Base-by-base conservation (phyloP, 2,329 filamentous ascomycete genomes). In the Aureobasidium subglaciale region DNA sequence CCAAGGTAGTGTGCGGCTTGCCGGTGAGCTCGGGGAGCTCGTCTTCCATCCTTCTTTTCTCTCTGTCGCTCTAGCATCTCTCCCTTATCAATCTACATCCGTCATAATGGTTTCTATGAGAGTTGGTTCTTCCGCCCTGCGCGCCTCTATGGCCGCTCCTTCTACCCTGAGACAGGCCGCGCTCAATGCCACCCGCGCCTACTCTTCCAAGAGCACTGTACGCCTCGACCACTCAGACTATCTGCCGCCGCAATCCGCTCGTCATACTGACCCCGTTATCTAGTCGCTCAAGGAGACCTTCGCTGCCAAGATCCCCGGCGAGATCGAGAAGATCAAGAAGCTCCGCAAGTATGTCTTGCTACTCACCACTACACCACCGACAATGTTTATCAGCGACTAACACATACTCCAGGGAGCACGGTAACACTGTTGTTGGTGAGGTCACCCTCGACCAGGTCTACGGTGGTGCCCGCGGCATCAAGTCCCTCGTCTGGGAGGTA, bases 381-480 rank as follows among this genome's bases (percentile, higher is more conserved):
- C 35, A 37, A n/a, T 60, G 18, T 60, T 9, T 13, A 6, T 16
- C 34, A 35, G 22, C 61, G 65, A 37, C 63, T 66, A 40, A 64
- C 57, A 59, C 62, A 11, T 27, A 11, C 52, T 58, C 56, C 65
- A 95, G 90, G 79, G 92, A 96, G 72, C 84, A 95, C 75, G 93
- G 93, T 73, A 88, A 81, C 81, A 97, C 92, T 80, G 89, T 97
- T 69, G 73, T 99, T 66, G 92, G 93, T 75, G 90, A 97, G 83
- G 90, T 99, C 73, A 99, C 93, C 60, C 88, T 99, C 64, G 93
- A 97, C 82, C 93, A 99, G 80, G 93, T 96, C 72, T 99, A 97
- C 75, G 93, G 93, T 74, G 93, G 93, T 85, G 93, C 93, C 71
- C 92, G 93, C 80, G 92, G 93, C 70, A 95, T 99, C 80, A 99